A percentile compares a stretch with the other conserved stretches of the same genome.
phyloP scores from a whole-genome alignment of 2,329 filamentous ascomycete genomes.

The Gnomoniopsis smithogilvyi region DNA sequence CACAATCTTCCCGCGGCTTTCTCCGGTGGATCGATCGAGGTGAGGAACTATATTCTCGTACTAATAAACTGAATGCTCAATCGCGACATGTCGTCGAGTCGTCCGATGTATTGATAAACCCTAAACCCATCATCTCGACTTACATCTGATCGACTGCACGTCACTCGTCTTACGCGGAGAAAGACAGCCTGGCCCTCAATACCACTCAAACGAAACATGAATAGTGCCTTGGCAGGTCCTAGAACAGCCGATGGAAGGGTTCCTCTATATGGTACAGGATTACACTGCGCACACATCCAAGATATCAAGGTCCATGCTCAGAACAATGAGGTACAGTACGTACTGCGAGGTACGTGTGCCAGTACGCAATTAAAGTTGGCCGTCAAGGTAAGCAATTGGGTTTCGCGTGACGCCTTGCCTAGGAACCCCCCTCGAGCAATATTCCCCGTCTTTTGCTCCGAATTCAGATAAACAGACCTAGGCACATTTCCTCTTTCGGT shows the following conservation, averaged over 20 bases:
- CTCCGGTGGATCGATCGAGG: not conserved
- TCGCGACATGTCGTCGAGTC: not conserved
- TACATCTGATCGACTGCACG: not conserved
- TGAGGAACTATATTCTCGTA: not conserved
- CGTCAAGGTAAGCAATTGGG: too few species aligned
- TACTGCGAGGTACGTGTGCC: too few species aligned
- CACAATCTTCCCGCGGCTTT: not conserved
- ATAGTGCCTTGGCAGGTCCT: not conserved
- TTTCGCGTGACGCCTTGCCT: not conserved
- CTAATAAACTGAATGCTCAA: too few species aligned
- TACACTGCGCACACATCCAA: too few species aligned
- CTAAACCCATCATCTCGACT: not conserved
- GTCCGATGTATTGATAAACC: not conserved
- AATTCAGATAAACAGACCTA: not conserved
- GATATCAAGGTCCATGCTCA: too few species aligned
- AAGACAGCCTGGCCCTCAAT: not conserved
- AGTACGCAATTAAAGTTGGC: too few species aligned
- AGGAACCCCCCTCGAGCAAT: not conserved
- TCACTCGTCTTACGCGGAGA: not conserved
- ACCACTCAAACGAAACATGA: not conserved
- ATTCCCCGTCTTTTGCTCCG: not conserved
- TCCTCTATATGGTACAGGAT: too few species aligned
- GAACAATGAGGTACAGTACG: too few species aligned
- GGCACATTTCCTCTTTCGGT: not conserved
- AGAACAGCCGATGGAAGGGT: not conserved